Base-by-base conservation (phyloP, 1,284 basidiomycete genomes). In the Pseudozyma thailandica region DNA sequence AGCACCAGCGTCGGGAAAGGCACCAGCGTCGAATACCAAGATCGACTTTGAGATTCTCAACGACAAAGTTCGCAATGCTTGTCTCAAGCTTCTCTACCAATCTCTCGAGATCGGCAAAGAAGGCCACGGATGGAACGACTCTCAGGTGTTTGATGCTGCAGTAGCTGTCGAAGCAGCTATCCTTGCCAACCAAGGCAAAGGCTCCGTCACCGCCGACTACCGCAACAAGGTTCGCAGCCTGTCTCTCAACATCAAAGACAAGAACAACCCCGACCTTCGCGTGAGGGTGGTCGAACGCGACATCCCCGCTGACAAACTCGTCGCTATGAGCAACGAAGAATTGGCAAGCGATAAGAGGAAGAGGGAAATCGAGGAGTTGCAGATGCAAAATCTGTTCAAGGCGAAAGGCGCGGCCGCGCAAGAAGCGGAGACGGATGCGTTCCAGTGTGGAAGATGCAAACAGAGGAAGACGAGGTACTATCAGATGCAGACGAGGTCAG, bases 301-400 rank as follows among this genome's bases (percentile, higher is more conserved):
- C 25, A 85, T 97, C 1, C 75, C 87, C 0, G 87, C 90, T 0
- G 87, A 88, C 25, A 88, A 86, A 72, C 89, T 98, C 50, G 89
- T 89, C 58, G 88, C 84, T 33, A 95, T 98, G 93, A 87, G 88
- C 1, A 92, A 90, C 81, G 87, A 90, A 84, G 94, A 98, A 78
- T 93, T 99, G 90, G 95, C 95, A 2, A 93, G 92, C 1, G 93
- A 94, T 79, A 93, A 94, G 76, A 87, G 93, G 33, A 88, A 88
- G 63, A 91, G 90, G 79, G 91, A 98, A 69, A 88, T 89, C 54
- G 89, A 91, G 75, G 89, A 92, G 60, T 35, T 82, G 31, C 76
- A 80, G 49, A 72, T 77, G 62, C 79, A 80, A 41, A 98, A 98
- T 80, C 84, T 98, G 46, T 92, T 94, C 86, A 92, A 94, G 50